phyloP scores from a whole-genome alignment of 345 rosid genomes.

The Populus nigra region DNA sequence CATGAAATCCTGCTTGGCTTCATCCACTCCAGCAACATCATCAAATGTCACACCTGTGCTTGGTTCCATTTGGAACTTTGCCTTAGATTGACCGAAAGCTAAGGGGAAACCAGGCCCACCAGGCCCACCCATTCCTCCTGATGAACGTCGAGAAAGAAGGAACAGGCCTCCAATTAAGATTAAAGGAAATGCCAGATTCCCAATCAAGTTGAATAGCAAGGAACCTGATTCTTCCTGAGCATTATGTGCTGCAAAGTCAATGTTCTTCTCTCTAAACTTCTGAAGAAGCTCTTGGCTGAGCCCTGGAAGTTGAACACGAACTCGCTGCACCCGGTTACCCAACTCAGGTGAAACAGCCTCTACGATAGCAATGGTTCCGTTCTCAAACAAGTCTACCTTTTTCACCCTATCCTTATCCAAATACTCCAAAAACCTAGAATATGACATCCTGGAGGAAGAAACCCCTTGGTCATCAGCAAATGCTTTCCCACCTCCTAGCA shows the following conservation, averaged over 20 bases:
- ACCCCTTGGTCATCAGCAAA: constrained; percentile 86
- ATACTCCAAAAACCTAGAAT: constrained; percentile 94
- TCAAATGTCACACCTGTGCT: constrained; percentile 97
- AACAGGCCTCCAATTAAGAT: constrained; percentile 94
- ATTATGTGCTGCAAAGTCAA: constrained; percentile 96
- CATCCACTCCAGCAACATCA: constrained; percentile 99
- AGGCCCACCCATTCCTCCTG: constrained; percentile 99
- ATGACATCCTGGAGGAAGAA: constrained; percentile 97
- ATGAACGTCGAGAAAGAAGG: constrained; percentile 85
- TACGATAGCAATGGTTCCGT: constrained; percentile 95
- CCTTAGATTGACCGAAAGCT: constrained; percentile 85
- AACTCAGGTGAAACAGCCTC: constrained; percentile 96
- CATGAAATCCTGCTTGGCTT: constrained; percentile 98
- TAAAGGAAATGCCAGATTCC: constrained; percentile 87
- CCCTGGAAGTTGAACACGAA: constrained; percentile 95
- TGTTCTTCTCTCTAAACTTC: constrained; percentile 90
- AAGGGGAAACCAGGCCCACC: constrained; percentile 97
- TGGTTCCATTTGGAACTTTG: constrained; percentile 99
- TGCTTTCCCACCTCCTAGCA: constrained; percentile 66
- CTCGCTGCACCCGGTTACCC: constrained; percentile 89
- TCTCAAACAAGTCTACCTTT: constrained; percentile 89
- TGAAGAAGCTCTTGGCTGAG: constrained; percentile 93
- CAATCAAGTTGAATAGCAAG: constrained; percentile 73
- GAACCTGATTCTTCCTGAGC: constrained; percentile 98
- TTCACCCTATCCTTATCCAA: constrained; percentile 84